These are phyloP conservation scores for Pleurotus salmoneostramineus DNA, from an alignment of 768 basidiomycete genomes.

Conservation along the genomic window DNA sequence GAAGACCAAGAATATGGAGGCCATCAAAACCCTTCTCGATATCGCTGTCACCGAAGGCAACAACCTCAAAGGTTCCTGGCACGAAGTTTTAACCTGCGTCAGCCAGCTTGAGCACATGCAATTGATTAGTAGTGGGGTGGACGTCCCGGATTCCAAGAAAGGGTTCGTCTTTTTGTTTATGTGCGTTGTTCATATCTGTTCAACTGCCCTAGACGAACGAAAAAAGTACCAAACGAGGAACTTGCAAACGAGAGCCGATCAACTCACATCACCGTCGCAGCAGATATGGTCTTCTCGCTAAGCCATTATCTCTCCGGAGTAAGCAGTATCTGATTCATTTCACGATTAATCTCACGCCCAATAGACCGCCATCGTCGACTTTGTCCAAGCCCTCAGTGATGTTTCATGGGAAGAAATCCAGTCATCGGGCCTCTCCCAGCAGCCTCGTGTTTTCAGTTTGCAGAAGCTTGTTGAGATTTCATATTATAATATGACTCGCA, in stretches of 20 bases:
- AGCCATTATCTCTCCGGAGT: conserved; percentile 95
- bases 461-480: conserved; percentile 99
- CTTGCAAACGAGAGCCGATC: conserved; percentile 96
- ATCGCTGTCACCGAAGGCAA: conserved; percentile 97
- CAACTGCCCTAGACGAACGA: conserved; percentile 33
- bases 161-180: conserved; percentile 48
- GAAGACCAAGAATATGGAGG: conserved; percentile 99
- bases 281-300: conserved; percentile 98
- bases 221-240: conserved; percentile 83
- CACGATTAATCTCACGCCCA: conserved; percentile 4
- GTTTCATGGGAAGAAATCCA: conserved; percentile 99
- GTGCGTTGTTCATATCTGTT: background rate
- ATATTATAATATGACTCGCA: conserved; percentile 99
- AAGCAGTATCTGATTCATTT: conserved; percentile 21
- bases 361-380: conserved; percentile 95
- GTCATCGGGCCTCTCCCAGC: conserved; percentile 90
- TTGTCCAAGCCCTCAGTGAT: conserved; percentile 92
- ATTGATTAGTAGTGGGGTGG: conserved; percentile 87
- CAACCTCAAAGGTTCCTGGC: conserved; percentile 93
- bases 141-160: conserved; percentile 75
- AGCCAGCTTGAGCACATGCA: conserved; percentile 99
- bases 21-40: conserved; percentile 92
- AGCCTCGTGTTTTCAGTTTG: conserved; percentile 92
- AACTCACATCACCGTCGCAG: conserved; percentile 96
- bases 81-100: conserved; percentile 93